These are phyloP conservation scores for Polyporus arcularius DNA, from an alignment of 768 basidiomycete genomes.

Conservation along the genomic window DNA sequence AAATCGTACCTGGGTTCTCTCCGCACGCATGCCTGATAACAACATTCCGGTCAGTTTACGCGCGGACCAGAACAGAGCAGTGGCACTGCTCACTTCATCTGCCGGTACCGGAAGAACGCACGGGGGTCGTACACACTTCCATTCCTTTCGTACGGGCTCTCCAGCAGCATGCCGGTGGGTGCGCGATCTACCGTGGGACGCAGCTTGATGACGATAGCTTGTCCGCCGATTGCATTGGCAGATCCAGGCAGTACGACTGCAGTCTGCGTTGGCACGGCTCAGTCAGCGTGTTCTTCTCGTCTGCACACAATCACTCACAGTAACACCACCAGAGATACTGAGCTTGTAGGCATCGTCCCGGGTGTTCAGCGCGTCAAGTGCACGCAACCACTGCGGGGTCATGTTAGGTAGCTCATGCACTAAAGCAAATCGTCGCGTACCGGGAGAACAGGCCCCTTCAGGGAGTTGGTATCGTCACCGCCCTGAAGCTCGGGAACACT, in stretches of 20 bases:
- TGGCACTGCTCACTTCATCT: constrained; percentile 61
- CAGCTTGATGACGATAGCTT: constrained; percentile 79
- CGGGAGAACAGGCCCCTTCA: constrained; percentile 34
- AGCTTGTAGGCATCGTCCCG: constrained; percentile 73
- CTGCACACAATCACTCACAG: constrained; percentile 28
- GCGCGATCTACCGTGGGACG: constrained; percentile 71
- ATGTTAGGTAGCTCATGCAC: neutral
- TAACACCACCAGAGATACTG: constrained; percentile 79
- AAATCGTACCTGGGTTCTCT: constrained; percentile 50
- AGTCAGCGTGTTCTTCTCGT: neutral
- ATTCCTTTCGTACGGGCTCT: constrained; percentile 69
- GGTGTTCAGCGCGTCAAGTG: constrained; percentile 78
- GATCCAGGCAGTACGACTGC: constrained; percentile 77
- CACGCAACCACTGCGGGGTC: constrained; percentile 56
- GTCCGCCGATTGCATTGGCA: constrained; percentile 55
- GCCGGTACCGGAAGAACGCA: constrained; percentile 62
- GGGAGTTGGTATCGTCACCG: constrained; percentile 45
- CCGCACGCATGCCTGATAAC: constrained; percentile 31
- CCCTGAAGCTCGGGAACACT: constrained; percentile 30
- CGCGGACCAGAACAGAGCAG: no score
- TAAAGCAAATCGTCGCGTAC: constrained; percentile 11
- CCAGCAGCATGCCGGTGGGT: constrained; percentile 72
- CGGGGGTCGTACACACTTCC: constrained; percentile 45
- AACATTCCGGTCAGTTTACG: neutral
- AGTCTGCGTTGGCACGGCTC: constrained; percentile 32